Conservation (phyloP, 208 protist genomes). For the Acanthamoeba triangularis region DNA sequence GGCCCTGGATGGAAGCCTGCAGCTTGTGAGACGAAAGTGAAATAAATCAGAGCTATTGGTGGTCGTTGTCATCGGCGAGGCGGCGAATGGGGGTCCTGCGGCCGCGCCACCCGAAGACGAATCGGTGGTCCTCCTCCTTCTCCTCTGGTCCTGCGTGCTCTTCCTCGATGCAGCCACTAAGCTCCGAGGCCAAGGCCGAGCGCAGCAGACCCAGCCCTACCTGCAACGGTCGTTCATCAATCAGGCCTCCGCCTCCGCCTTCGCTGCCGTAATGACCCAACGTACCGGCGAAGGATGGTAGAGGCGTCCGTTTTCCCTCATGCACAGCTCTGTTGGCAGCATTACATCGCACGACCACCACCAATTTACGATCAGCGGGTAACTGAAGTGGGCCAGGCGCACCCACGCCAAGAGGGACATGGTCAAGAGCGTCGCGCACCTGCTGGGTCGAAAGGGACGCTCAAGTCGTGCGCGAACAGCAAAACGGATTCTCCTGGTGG, state of each 20-base stretch:
- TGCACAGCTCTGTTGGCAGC: neutral
- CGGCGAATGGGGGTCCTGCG: neutral
- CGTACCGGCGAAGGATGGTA: slow-evolving; percentile 1
- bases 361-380: too few species aligned
- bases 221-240: neutral
- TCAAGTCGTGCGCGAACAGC: neutral
- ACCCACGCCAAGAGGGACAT: neutral
- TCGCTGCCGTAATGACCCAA: too few species aligned
- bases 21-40: too few species aligned
- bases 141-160: too few species aligned
- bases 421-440: neutral
- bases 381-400: neutral
- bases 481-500: neutral
- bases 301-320: neutral
- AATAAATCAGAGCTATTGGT: too few species aligned
- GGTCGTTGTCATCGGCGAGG: neutral
- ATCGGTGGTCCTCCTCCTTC: neutral
- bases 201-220: neutral
- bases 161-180: neutral
- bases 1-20: too few species aligned
- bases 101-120: neutral
- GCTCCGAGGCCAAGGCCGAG: neutral
- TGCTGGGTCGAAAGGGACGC: neutral
- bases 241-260: too few species aligned
- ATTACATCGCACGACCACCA: neutral